Base-by-base conservation (phyloP, 768 basidiomycete species). In the Amanita fuliginea region DNA sequence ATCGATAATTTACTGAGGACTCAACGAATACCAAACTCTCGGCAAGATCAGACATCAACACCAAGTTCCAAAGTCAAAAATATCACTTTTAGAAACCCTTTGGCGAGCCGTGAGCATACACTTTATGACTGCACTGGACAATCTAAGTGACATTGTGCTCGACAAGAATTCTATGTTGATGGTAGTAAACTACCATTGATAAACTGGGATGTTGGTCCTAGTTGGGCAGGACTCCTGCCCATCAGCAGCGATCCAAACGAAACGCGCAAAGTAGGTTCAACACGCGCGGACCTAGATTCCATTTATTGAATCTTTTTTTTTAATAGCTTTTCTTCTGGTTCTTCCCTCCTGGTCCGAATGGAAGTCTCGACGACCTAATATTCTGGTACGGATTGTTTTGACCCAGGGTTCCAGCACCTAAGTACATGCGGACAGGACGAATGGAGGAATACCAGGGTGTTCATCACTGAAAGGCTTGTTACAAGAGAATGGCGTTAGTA, bases 291-390 rank as follows among this genome's bases (percentile, higher is more conserved):
- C 14, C 22, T 11, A 2, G 19, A 18, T 16, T 37, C 3, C 35
- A 16, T 28, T 11, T 24, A 36, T 16, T 40, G n/a, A 48, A 18
- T 14, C n/a, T 8, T 37, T 16, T 42, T 33, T 0, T 47, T 24
- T 24, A n/a, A n/a, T n/a, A 87, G 83, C 72, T 86, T n/a, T 88
- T 82, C 68, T 88, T 88, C 66, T 87, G 86, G 85, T 82, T 86
- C 64, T 87, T 86, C 68, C 86, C 85, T 48, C 82, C 85, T 1
- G 54, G 49, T 22, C 39, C 34, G 4, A 18, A 44, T 26, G 85
- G 84, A 19, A 83, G 78, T 54, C 58, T 75, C 3, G 82, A 87
- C 56, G 83, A 87, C 59, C 57, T 88, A 41, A 80, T 87, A 24
- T 82, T 86, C 62, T 87, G 84, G 84, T 81, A 55, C 18, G 14